phyloP scores from a whole-genome alignment of 2,329 filamentous ascomycete genomes.

The Cryphonectria radicalis region DNA sequence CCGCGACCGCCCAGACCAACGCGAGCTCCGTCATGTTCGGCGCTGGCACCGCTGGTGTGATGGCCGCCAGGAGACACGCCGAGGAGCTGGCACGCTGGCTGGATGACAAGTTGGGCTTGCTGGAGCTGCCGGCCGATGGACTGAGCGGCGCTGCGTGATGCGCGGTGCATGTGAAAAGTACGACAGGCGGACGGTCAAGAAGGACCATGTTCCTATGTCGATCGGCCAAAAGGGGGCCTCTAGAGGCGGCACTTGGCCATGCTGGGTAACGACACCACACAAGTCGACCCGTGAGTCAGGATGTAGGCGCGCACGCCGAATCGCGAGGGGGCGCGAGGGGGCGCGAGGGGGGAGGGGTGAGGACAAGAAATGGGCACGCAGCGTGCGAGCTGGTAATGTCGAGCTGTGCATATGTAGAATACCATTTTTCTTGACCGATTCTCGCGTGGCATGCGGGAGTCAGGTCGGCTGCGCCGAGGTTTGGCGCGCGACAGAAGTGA shows the following conservation, averaged over 20 bases:
- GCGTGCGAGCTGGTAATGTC: neutral
- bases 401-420: neutral
- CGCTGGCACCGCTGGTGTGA: constrained; percentile 49
- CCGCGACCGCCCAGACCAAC: constrained; percentile 44
- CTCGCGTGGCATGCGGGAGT: neutral
- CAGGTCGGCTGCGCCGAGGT: neutral
- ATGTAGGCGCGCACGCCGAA: neutral
- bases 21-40: constrained; percentile 39
- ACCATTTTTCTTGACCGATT: neutral
- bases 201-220: neutral
- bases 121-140: constrained; percentile 58
- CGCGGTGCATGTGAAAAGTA: neutral
- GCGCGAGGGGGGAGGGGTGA: too few species aligned
- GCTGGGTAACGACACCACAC: too few species aligned
- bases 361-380: neutral
- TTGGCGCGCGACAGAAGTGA: neutral
- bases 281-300: neutral
- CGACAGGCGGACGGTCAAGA: neutral
- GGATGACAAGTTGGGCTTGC: constrained; percentile 60
- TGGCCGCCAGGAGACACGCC: constrained; percentile 58
- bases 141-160: constrained; percentile 37
- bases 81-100: constrained; percentile 64
- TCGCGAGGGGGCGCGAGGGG: too few species aligned
- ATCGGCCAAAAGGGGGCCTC: neutral
- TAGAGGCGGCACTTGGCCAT: too few species aligned